Evolutionary conservation across 441 rosid species (phyloP).

Genomic region (Mallotus japonicus): DNA sequence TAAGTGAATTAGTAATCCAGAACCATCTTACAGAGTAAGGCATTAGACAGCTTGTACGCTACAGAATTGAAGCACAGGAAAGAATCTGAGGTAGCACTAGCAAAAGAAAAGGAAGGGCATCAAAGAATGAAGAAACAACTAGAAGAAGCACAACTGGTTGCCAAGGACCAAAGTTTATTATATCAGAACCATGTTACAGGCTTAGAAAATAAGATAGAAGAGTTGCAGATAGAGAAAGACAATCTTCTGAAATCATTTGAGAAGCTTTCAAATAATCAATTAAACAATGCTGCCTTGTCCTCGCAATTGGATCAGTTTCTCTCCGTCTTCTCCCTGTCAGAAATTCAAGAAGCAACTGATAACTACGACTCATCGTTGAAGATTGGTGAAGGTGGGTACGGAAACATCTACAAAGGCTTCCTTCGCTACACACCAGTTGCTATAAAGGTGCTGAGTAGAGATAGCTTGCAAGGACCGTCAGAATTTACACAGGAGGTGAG

Average conservation of each 20-base stretch:
- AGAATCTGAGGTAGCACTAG: constrained; percentile 55
- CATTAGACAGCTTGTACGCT: constrained; percentile 51
- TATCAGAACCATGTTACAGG: constrained; percentile 56
- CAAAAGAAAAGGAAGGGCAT: constrained; percentile 51
- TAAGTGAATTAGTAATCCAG: constrained; percentile 13
- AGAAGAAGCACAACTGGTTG: constrained; percentile 47
- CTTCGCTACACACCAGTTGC: constrained; percentile 25
- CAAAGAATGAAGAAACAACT: constrained; percentile 45
- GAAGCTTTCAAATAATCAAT: constrained; percentile 54
- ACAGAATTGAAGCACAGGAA: constrained; percentile 61
- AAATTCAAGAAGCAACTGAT: constrained; percentile 68
- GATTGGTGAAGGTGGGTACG: constrained; percentile 93
- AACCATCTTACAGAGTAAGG: constrained; percentile 51
- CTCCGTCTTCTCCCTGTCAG: constrained; percentile 62
- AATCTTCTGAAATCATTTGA: constrained; percentile 75
- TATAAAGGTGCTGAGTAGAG: constrained; percentile 62
- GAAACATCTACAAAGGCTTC: constrained; percentile 64
- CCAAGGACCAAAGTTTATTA: constrained; percentile 46
- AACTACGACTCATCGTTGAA: constrained; percentile 64
- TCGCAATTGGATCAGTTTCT: constrained; percentile 45
- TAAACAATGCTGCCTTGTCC: constrained; percentile 43
- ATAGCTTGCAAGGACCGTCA: constrained; percentile 70
- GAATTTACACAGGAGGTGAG: constrained; percentile 88
- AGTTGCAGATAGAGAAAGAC: constrained; percentile 67
- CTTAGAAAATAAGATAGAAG: constrained; percentile 47